phyloP scores from a whole-genome alignment of 2,329 filamentous ascomycete genomes.

The Aspergillus terreus region DNA sequence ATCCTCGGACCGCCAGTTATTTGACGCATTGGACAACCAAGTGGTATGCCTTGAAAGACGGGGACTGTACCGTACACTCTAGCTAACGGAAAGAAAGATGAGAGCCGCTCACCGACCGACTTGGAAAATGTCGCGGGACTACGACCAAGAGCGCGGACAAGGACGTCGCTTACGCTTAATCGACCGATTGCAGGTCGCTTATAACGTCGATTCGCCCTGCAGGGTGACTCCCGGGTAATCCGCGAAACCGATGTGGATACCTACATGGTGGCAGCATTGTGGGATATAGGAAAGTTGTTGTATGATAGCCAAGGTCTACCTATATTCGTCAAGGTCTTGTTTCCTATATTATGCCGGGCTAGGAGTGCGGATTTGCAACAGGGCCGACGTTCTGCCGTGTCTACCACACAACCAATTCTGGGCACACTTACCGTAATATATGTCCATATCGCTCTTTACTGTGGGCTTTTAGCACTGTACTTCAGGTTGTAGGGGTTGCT shows the following conservation, averaged over 20 bases:
- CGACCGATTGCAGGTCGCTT: not conserved
- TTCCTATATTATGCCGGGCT: no score
- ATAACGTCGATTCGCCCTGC: not conserved
- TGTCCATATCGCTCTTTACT: not conserved
- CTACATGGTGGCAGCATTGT: not conserved
- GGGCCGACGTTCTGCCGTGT: not conserved
- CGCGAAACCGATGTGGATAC: not conserved
- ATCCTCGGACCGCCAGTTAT: not conserved
- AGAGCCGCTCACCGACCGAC: slow-evolving; percentile 1
- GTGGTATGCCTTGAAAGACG: not conserved
- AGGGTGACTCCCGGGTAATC: not conserved
- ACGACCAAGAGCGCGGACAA: not conserved
- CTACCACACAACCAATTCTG: not conserved
- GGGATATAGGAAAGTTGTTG: not conserved
- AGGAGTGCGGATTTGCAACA: not conserved
- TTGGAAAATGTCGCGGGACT: not conserved
- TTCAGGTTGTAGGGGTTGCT: not conserved
- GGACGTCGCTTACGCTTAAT: slow-evolving; percentile 1
- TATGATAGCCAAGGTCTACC: no score
- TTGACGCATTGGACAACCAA: not conserved
- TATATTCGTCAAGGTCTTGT: no score
- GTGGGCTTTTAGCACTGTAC: not conserved
- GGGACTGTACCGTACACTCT: no score
- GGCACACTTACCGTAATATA: not conserved
- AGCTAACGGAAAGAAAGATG: slow-evolving; percentile 1